Evolutionary conservation across 176 grass and related monocot species (phyloP).

Genomic region (Cenchrus purpureus): DNA sequence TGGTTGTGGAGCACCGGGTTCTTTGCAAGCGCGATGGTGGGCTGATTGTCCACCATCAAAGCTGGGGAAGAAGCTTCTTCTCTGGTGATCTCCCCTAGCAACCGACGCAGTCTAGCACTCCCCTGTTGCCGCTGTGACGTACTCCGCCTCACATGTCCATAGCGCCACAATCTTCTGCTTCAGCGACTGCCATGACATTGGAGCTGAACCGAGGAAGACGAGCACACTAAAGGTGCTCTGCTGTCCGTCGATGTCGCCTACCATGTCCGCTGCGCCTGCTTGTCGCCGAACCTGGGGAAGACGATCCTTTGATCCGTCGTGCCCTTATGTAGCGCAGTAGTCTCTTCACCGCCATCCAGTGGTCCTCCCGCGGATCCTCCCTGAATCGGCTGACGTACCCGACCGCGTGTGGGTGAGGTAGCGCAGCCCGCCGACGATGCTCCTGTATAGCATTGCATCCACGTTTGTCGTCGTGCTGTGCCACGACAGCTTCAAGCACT

Average conservation of each 20-base stretch:
- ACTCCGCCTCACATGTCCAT: background rate
- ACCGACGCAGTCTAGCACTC: background rate
- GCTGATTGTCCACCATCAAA: background rate
- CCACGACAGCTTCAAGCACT: too few species aligned
- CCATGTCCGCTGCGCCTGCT: background rate
- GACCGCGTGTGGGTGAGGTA: too few species aligned
- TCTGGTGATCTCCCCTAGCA: background rate
- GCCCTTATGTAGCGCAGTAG: too few species aligned
- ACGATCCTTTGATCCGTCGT: too few species aligned
- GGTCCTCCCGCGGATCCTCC: too few species aligned
- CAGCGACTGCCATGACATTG: background rate
- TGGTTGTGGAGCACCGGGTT: background rate
- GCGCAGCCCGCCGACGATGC: too few species aligned
- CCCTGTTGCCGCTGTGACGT: background rate
- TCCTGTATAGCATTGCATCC: too few species aligned
- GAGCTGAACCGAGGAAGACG: rapidly evolving
- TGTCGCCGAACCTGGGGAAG: too few species aligned
- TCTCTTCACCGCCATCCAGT: too few species aligned
- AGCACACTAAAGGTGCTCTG: background rate
- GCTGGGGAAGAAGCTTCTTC: rapidly evolving
- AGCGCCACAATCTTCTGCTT: background rate
- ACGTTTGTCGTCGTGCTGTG: too few species aligned
- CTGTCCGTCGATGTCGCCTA: background rate
- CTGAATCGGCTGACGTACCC: too few species aligned
- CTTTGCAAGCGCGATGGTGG: background rate